Evolutionary conservation across 225 moss, liverwort and hornwort species (phyloP).

Genomic region (Climacium dendroides): DNA sequence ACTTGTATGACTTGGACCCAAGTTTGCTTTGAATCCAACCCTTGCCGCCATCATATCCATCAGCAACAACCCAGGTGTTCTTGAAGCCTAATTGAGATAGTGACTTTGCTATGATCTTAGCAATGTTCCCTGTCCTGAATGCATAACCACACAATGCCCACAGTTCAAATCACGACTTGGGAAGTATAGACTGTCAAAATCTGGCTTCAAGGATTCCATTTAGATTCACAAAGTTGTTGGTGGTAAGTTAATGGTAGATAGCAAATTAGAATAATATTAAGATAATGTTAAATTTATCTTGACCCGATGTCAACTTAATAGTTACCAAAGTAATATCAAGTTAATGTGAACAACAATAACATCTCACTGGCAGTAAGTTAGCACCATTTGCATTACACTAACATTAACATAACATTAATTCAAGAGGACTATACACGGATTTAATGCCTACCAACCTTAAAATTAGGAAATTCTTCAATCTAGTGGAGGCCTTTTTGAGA

Average conservation of each 20-base stretch:
- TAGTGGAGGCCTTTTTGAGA: not conserved
- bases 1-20: constrained; percentile 54
- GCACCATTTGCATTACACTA: not conserved
- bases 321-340: not conserved
- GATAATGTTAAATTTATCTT: not conserved
- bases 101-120: constrained; percentile 61
- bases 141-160: not conserved
- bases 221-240: not conserved
- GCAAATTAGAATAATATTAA: not conserved
- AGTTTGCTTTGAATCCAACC: constrained; percentile 94
- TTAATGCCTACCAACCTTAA: not conserved
- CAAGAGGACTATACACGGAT: not conserved
- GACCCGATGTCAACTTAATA: not conserved
- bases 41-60: constrained; percentile 78
- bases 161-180: not conserved
- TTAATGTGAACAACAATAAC: not conserved
- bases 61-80: constrained; percentile 58
- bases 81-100: constrained; percentile 60
- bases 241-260: not conserved
- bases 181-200: not conserved
- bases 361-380: not conserved
- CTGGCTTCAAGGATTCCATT: not conserved
- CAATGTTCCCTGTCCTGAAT: constrained; percentile 46
- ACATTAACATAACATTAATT: not conserved
- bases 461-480: not conserved